phyloP scores from a whole-genome alignment of 1,284 basidiomycete species.

The Sanguinoderma infundibulare region DNA sequence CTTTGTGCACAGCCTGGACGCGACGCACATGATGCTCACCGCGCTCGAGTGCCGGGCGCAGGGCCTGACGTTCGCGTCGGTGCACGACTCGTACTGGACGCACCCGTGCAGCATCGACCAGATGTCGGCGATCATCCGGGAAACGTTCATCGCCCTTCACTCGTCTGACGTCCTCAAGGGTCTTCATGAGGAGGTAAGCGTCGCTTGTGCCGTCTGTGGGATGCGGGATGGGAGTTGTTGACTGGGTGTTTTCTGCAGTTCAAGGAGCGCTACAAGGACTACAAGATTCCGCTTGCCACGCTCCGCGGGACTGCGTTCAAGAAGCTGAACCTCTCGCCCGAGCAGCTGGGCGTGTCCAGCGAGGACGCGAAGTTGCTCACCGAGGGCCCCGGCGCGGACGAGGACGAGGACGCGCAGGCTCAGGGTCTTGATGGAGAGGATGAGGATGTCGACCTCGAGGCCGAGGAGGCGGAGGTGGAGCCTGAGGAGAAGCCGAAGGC shows the following conservation, averaged over 20 bases:
- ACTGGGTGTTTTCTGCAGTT: conserved; percentile 58
- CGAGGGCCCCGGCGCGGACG: conserved; percentile 12
- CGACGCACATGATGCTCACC: conserved; percentile 98
- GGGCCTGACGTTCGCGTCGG: conserved; percentile 87
- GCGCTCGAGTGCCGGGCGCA: conserved; percentile 86
- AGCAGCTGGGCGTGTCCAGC: conserved; percentile 1
- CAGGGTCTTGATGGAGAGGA: neutral
- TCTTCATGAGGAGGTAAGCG: conserved; percentile 61
- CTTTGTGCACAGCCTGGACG: conserved; percentile 97
- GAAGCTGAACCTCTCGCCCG: conserved; percentile 34
- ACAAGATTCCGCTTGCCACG: conserved; percentile 71
- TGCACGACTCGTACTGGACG: conserved; percentile 99
- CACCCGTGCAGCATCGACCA: conserved; percentile 89
- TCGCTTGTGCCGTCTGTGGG: neutral
- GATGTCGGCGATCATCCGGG: conserved; percentile 91
- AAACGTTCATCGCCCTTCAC: conserved; percentile 94
- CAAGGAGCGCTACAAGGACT: conserved; percentile 75
- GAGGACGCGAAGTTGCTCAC: conserved; percentile 24
- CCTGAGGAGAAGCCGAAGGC: conserved; percentile 11
- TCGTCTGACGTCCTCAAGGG: conserved; percentile 80
- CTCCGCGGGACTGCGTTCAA: conserved; percentile 46
- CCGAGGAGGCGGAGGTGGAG: conserved; percentile 23
- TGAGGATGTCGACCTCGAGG: conserved; percentile 25
- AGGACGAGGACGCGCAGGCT: conserved; percentile 11
- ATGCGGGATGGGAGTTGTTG: neutral